These are phyloP conservation scores for Ascochyta viciae-villosae DNA, from an alignment of 2,329 filamentous ascomycete genomes.

Conservation along the genomic window DNA sequence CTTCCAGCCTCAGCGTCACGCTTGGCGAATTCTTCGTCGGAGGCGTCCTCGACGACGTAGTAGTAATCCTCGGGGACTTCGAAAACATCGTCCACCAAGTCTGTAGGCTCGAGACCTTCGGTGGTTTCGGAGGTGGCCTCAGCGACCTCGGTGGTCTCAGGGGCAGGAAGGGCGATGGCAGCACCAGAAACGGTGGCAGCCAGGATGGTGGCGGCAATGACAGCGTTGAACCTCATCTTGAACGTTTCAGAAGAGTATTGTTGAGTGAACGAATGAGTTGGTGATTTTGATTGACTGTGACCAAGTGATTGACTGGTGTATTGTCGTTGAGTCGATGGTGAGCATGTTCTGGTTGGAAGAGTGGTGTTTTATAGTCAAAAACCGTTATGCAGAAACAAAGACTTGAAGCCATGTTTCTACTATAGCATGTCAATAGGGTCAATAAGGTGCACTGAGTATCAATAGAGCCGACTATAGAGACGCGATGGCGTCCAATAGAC, in stretches of 20 bases:
- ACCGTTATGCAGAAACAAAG: conserved; percentile 7
- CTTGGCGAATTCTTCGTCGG: conserved; percentile 26
- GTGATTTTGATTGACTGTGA: conserved; percentile 8
- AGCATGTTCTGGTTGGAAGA: conserved; percentile 16
- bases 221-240: conserved; percentile 59
- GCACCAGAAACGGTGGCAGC: conserved; percentile 51
- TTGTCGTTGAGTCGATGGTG: conserved; percentile 9
- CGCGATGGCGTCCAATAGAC: conserved; percentile 18
- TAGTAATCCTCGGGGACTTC: neutral
- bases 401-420: neutral
- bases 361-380: conserved; percentile 4
- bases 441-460: conserved; percentile 25
- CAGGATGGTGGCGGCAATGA: conserved; percentile 52
- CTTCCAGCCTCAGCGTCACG: conserved; percentile 23
- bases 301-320: conserved; percentile 20
- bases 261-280: conserved; percentile 19
- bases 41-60: conserved; percentile 1
- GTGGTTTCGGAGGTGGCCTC: neutral
- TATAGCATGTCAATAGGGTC: conserved; percentile 23
- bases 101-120: conserved; percentile 12
- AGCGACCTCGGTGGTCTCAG: conserved; percentile 33
- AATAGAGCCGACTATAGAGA: conserved; percentile 18
- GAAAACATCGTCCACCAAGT: neutral
- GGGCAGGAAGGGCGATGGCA: conserved; percentile 31
- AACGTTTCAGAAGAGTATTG: conserved; percentile 25